phyloP scores from a whole-genome alignment of 139 green algal genomes.

The Haematococcus lacustris region DNA sequence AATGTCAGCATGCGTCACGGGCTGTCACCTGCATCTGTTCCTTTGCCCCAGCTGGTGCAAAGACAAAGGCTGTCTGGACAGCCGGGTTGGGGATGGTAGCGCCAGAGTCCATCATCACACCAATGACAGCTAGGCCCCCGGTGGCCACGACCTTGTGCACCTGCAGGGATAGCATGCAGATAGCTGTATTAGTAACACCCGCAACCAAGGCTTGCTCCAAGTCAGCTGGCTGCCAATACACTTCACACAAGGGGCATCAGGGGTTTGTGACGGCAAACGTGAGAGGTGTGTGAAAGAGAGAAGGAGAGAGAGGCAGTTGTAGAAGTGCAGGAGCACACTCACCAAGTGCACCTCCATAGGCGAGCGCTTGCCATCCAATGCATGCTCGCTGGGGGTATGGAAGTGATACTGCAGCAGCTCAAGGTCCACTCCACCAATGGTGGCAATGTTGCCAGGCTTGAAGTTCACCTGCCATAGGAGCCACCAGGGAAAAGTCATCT shows the following conservation, averaged over 20 bases:
- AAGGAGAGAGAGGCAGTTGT: too few species aligned
- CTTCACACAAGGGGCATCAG: too few species aligned
- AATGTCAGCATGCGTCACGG: too few species aligned
- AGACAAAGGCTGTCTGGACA: constrained; percentile 26
- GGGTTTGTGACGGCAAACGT: too few species aligned
- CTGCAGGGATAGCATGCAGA: too few species aligned
- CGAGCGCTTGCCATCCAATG: constrained; percentile 44
- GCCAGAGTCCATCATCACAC: constrained; percentile 36
- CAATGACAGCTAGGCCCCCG: constrained; percentile 46
- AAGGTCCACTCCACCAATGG: constrained; percentile 35
- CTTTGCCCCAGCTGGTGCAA: background rate
- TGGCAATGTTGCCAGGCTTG: constrained; percentile 23
- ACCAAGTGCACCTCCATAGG: constrained; percentile 81
- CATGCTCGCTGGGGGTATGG: constrained; percentile 72
- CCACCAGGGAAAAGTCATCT: too few species aligned
- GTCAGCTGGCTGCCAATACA: too few species aligned
- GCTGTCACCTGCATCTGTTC: constrained; percentile 2
- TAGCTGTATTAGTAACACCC: too few species aligned
- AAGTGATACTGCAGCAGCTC: constrained; percentile 82
- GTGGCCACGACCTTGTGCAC: constrained; percentile 12
- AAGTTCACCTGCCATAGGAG: constrained; percentile 46
- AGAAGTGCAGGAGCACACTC: too few species aligned
- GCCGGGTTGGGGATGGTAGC: constrained; percentile 27
- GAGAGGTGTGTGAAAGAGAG: too few species aligned
- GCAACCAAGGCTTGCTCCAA: too few species aligned